phyloP scores from a whole-genome alignment of 2,329 filamentous ascomycete species.

The Penicillium paneum region DNA sequence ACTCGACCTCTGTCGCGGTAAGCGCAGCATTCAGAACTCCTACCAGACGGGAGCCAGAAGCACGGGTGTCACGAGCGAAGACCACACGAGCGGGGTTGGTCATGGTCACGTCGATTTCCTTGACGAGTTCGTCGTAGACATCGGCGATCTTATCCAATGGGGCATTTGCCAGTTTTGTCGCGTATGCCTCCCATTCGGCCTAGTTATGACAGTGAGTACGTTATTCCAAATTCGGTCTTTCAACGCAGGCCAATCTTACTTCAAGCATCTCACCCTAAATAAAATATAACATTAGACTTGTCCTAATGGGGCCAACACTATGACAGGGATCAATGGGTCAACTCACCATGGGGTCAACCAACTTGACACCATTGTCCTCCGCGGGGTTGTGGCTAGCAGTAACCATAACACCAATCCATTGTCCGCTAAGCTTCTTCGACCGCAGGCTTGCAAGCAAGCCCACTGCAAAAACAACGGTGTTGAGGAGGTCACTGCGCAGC shows the following conservation, averaged over 20 bases:
- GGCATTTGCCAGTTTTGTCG: slow-evolving; percentile 85
- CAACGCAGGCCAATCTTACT: slow-evolving; percentile 47
- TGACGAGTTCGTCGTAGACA: slow-evolving; percentile 71
- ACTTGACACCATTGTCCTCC: slow-evolving; percentile 86
- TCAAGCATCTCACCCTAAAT: slow-evolving; percentile 86
- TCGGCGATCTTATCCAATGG: slow-evolving; percentile 70
- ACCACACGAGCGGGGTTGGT: slow-evolving; percentile 72
- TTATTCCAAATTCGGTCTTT: slow-evolving; percentile 2
- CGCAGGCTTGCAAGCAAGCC: slow-evolving; percentile 84
- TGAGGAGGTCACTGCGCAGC: slow-evolving; percentile 66
- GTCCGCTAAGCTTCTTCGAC: slow-evolving; percentile 82
- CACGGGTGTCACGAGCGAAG: slow-evolving; percentile 87
- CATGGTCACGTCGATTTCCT: slow-evolving; percentile 72
- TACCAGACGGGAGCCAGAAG: slow-evolving; percentile 82
- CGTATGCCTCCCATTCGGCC: slow-evolving; percentile 84
- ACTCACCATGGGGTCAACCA: slow-evolving; percentile 83
- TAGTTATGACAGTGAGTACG: slow-evolving; percentile 31
- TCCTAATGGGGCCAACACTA: neutral
- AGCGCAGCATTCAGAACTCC: slow-evolving; percentile 75
- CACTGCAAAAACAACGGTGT: slow-evolving; percentile 89
- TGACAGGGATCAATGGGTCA: slow-evolving; percentile 7
- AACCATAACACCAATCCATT: slow-evolving; percentile 95
- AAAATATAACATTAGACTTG: slow-evolving; percentile 12
- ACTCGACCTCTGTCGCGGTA: slow-evolving; percentile 69
- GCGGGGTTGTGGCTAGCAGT: slow-evolving; percentile 91